Evolutionary conservation across 768 basidiomycete genomes (phyloP).

Genomic region (Galerina marginata): DNA sequence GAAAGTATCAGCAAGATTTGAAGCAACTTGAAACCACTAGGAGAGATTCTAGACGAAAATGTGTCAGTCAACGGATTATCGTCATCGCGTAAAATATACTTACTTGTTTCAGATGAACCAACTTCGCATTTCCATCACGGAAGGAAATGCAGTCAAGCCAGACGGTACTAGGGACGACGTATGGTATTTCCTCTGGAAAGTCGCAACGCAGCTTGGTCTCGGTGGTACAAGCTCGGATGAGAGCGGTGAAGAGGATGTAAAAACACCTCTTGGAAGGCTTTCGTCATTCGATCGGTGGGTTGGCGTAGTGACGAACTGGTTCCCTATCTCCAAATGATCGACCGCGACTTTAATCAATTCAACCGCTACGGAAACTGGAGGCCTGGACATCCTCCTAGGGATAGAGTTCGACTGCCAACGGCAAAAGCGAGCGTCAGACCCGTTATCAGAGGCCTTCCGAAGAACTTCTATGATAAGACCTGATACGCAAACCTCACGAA

Average conservation of each 20-base stretch:
- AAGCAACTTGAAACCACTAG: background rate
- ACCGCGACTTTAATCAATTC: constrained; percentile 2
- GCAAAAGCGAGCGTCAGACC: background rate
- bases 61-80: background rate
- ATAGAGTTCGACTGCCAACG: background rate
- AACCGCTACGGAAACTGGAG: constrained; percentile 6
- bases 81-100: background rate
- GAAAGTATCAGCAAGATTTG: background rate
- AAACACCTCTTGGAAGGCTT: background rate
- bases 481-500: constrained; percentile 5
- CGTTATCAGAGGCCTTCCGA: constrained; percentile 7
- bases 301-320: constrained; percentile 2
- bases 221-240: constrained; percentile 10
- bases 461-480: constrained; percentile 12
- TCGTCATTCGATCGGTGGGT: background rate
- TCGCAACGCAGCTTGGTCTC: background rate
- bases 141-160: background rate
- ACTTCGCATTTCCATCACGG: background rate
- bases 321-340: constrained; percentile 11
- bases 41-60: constrained; percentile 5
- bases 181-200: constrained; percentile 8
- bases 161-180: background rate
- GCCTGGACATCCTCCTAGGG: constrained; percentile 7
- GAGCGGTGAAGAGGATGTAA: background rate
- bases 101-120: background rate